A percentile compares a stretch with the other conserved stretches of the same genome.
Conservation (phyloP, 371 early-diverging fungal genomes). For the Saksenaea oblongispora region DNA sequence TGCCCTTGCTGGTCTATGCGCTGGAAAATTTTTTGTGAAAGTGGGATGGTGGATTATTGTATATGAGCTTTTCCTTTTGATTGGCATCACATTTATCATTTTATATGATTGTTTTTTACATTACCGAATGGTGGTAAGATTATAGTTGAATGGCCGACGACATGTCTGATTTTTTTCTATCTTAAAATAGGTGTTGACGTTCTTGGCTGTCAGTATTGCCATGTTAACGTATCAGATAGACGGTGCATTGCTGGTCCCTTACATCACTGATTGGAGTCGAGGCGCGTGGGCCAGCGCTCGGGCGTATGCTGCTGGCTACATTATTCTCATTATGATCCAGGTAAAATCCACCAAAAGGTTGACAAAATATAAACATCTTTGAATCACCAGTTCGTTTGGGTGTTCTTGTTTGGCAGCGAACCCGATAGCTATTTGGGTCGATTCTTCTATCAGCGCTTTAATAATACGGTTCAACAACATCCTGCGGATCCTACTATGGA, state of each 20-base stretch:
- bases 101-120: constrained; percentile 29
- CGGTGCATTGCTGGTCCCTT: constrained; percentile 15
- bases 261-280: too few relatives aligned
- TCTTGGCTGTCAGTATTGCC: constrained; percentile 42
- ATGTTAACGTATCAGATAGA: constrained; percentile 35
- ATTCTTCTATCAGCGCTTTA: constrained; percentile 23
- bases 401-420: constrained; percentile 49
- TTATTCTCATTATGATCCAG: constrained; percentile 42
- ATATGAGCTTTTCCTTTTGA: constrained; percentile 36
- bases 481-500: constrained; percentile 12
- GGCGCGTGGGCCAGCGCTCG: constrained; percentile 22
- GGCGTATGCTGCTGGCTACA: constrained; percentile 43
- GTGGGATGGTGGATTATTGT: constrained; percentile 48
- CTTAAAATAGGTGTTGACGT: constrained; percentile 37
- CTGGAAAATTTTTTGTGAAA: constrained; percentile 21
- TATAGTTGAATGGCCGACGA: neutral
- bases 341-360: constrained; percentile 14
- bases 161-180: constrained; percentile 7
- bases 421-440: constrained; percentile 35
- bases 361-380: neutral
- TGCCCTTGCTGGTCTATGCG: constrained; percentile 41
- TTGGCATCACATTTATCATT: constrained; percentile 21
- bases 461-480: constrained; percentile 20
- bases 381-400: constrained; percentile 38
- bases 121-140: constrained; percentile 42